phyloP scores from a whole-genome alignment of 208 protist genomes.

The Endotrypanum monterogeii region DNA sequence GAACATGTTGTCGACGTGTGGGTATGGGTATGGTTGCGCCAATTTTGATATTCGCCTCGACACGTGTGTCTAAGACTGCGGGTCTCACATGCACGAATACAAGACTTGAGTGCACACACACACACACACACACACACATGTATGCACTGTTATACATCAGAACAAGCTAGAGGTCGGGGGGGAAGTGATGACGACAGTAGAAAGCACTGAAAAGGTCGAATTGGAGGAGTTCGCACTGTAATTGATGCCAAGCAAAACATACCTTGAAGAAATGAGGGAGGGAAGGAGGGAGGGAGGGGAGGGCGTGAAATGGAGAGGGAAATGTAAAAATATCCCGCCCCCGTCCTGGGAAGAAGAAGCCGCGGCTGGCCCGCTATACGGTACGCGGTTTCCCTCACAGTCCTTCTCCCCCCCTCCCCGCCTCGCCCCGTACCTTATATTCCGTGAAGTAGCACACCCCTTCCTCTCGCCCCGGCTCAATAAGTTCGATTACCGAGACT shows the following conservation, averaged over 20 bases:
- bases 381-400: not conserved
- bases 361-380: not conserved
- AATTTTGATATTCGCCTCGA: not conserved
- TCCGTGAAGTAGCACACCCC: no score
- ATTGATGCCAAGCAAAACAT: not conserved
- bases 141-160: conserved; percentile 17
- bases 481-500: not conserved
- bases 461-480: not conserved
- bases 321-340: no score
- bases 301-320: not conserved
- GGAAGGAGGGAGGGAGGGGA: not conserved
- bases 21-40: not conserved
- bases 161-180: not conserved
- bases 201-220: not conserved
- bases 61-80: not conserved
- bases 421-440: no score
- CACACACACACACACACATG: conserved; percentile 19
- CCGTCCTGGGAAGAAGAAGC: not conserved
- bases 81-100: conserved; percentile 4
- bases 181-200: not conserved
- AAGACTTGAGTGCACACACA: conserved; percentile 7
- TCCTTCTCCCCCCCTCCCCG: not conserved
- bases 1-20: not conserved
- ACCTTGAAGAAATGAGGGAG: not conserved
- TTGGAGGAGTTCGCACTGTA: not conserved